A percentile compares a stretch with the other conserved stretches of the same genome.
Evolutionary conservation across 257 asterid genomes (phyloP).

Genomic region (Cinchona pubescens): DNA sequence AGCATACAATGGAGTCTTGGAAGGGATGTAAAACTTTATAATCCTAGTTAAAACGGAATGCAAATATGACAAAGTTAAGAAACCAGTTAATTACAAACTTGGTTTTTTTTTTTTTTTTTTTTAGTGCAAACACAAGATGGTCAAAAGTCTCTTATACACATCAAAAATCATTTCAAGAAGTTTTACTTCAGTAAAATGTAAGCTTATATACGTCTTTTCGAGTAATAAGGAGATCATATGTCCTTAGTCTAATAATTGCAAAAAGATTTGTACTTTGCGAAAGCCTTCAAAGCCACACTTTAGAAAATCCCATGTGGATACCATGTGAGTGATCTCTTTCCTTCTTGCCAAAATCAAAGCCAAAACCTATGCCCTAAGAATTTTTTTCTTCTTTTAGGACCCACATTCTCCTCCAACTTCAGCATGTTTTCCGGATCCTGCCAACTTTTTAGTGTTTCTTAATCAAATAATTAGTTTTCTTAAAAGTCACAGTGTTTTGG

Average conservation of each 20-base stretch:
- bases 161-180: background rate
- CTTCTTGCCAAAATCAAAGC: constrained; percentile 38
- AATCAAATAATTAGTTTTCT: background rate
- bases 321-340: constrained; percentile 51
- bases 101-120: no score
- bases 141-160: background rate
- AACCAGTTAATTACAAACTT: no score
- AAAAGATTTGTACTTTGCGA: constrained; percentile 30
- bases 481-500: background rate
- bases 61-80: no score
- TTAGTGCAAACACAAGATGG: background rate
- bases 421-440: constrained; percentile 20
- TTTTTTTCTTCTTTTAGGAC: constrained; percentile 33
- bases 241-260: background rate
- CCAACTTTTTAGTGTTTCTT: constrained; percentile 32
- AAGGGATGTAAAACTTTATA: no score
- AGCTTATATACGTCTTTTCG: background rate
- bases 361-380: constrained; percentile 40
- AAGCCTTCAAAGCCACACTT: constrained; percentile 38
- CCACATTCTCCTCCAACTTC: constrained; percentile 26
- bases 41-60: no score
- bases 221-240: background rate
- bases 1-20: no score
- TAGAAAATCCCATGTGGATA: constrained; percentile 59
- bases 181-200: background rate